A percentile compares a stretch with the other conserved stretches of the same genome.
phyloP scores from a whole-genome alignment of 1,284 basidiomycete genomes.

The Coniophora puteana region DNA sequence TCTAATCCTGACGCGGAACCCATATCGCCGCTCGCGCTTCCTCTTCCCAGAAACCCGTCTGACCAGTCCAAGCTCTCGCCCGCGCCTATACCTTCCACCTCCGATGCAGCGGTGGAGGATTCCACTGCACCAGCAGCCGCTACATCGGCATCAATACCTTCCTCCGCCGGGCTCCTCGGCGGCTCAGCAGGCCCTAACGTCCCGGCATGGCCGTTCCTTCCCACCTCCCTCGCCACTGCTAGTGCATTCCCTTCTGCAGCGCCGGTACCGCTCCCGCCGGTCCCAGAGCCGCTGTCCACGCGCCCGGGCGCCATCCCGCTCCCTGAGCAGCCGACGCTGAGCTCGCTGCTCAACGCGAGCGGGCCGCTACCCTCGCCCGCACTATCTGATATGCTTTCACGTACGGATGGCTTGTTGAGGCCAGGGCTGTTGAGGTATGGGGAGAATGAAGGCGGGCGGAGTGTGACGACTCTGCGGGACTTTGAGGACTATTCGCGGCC shows the following conservation, averaged over 20 bases:
- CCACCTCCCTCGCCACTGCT: conserved; percentile 2
- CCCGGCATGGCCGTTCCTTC: conserved; percentile 1
- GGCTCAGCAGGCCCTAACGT: too few species aligned
- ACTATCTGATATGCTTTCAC: conserved; percentile 30
- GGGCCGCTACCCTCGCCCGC: conserved; percentile 35
- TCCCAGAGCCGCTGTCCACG: too few species aligned
- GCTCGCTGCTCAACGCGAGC: too few species aligned
- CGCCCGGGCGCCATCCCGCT: too few species aligned
- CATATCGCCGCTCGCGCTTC: conserved; percentile 8
- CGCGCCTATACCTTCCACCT: background rate
- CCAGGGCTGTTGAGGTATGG: conserved; percentile 30
- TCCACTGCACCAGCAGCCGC: background rate
- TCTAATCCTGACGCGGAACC: conserved; percentile 25
- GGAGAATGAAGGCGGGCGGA: conserved; percentile 23
- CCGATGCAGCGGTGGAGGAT: background rate
- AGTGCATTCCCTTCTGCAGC: conserved; percentile 5
- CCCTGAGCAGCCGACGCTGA: too few species aligned
- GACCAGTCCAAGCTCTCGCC: background rate
- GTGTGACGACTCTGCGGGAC: conserved; percentile 36
- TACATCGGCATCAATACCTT: too few species aligned
- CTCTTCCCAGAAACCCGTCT: too few species aligned
- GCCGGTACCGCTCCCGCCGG: too few species aligned
- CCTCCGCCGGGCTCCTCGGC: too few species aligned
- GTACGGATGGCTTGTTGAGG: conserved; percentile 35
- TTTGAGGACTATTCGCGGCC: conserved; percentile 43